Evolutionary conservation across 148 eudicot genomes (phyloP), one percentile per base, ranked within the genome.

Genomic region (Pouteria glomerata): DNA sequence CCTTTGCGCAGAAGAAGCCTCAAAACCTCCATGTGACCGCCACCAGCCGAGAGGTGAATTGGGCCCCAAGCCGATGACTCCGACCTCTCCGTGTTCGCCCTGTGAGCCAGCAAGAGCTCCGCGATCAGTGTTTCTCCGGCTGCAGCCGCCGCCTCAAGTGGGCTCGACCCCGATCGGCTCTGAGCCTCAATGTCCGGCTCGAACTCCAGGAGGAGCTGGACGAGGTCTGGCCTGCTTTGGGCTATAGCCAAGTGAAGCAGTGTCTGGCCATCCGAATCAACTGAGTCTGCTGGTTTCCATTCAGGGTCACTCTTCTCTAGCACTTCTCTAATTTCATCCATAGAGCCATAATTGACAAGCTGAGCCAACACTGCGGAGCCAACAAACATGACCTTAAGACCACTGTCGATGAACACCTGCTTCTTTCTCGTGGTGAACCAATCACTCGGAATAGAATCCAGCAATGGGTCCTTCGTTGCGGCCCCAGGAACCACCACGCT

Each of bases 401-500:
- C 88, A 57, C 84, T 82, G 50, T 85, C 85, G 16, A 76, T 72
- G 45, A 82, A 85, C 57, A 85, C 88, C 66, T 85, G 88, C 58
- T 85, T 85, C 70, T 78, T 85, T 77, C 74, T 82, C 4, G 82
- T 75, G 3, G 88, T 82, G 45, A 85, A 85, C 85, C 85, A 82
- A 23, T 85, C 88, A 27, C 31, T 85, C 3, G 86, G 85, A 31
- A 85, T 80, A 5, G 78, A 21, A 34, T 85, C 85, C 14, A 81
- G 77, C 2, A 82, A 35, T 24, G 80, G 34, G 33, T 70, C 66
- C 73, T 82, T 82, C 26, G 78, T 50, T 13, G 76, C 68, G 6
- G 85, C 88, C 0, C 88, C 88, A 8, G 88, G 85, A 2, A 75
- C 84, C 70, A 85, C 88, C 0, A 82, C 88, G 56, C 88, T 85